Base-by-base conservation (phyloP, 768 basidiomycete species). In the Auriscalpium vulgare region DNA sequence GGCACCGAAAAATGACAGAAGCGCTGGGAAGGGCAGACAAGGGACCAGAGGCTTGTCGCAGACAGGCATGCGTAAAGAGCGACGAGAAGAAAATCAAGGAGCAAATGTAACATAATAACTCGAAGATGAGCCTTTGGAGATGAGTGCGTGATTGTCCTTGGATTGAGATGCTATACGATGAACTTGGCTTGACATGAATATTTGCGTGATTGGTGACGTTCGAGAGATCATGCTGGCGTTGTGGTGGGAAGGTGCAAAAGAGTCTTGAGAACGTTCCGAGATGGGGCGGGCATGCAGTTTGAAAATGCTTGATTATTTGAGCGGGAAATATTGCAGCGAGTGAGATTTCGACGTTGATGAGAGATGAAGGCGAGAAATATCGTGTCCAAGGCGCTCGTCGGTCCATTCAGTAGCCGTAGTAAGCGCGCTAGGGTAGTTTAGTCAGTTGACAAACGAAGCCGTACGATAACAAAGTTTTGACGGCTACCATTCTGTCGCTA, bases 401-500 rank as follows among this genome's bases (percentile, higher is more conserved):
- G 37, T 36, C 9, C 29, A 51, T 58, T 59, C 53, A 62, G 54
- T 62, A 62, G 50, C 82, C 82, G 62, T 84, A 84, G 66, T 84
- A 84, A 55, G 82, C 82, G 58, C 82, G 82, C 81, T 82, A 67
- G 35, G 37, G 54, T 34, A 62, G 62, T 49, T 21, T 56, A 64
- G 53, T 65, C 54, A 50, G 53, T 49, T 29, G 29, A 29, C 29
- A 29, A 29, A 29, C 29, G 29, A 29, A 29, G 29, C 40, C 51
- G 47, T 40, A 36, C 37, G 44, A 51, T 49, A 49, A 34, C 46
- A 48, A 35, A 43, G 34, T 43, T n/a, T 40, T 29, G 29, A 37
- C 37, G 45, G 57, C 29, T 49, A 80, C 78, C 82, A 83, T 84
- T 67, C 80, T 75, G 63, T 83, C 82, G 61, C 82, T 82, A 58